Evolutionary conservation across 2,329 filamentous ascomycete genomes (phyloP).

Genomic region (Leptographium flavum): DNA sequence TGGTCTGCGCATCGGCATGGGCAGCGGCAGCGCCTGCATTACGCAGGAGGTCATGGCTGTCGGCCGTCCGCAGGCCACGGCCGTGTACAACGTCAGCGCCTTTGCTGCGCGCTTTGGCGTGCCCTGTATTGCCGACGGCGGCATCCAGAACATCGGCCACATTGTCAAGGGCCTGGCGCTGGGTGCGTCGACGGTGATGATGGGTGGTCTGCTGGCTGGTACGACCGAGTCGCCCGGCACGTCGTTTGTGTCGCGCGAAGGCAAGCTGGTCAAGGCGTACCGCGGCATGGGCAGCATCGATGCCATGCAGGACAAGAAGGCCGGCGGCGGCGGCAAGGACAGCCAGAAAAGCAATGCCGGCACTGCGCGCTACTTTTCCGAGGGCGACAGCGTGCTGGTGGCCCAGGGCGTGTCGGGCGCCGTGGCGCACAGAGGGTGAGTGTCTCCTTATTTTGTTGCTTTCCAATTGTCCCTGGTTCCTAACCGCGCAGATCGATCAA

Average conservation of each 20-base stretch:
- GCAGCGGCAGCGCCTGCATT: conserved; percentile 93
- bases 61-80: conserved; percentile 84
- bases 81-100: conserved; percentile 76
- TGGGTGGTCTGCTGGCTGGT: conserved; percentile 93
- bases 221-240: conserved; percentile 95
- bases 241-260: conserved; percentile 90
- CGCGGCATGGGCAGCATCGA: conserved; percentile 98
- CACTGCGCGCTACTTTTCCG: conserved; percentile 95
- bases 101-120: conserved; percentile 92
- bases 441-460: conserved; percentile 5
- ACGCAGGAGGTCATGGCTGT: conserved; percentile 99
- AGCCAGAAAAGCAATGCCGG: conserved; percentile 78
- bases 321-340: conserved; percentile 57
- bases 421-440: conserved; percentile 59
- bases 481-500: conserved; percentile 49
- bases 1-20: conserved; percentile 97
- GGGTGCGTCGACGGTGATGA: conserved; percentile 94
- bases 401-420: conserved; percentile 90
- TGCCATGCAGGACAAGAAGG: conserved; percentile 99
- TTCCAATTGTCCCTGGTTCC: background rate
- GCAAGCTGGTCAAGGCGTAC: conserved; percentile 98
- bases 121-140: conserved; percentile 94
- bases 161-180: conserved; percentile 96
- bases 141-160: conserved; percentile 96
- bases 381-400: conserved; percentile 86